phyloP scores from a whole-genome alignment of 306 rosid species.

The Senna siamea region DNA sequence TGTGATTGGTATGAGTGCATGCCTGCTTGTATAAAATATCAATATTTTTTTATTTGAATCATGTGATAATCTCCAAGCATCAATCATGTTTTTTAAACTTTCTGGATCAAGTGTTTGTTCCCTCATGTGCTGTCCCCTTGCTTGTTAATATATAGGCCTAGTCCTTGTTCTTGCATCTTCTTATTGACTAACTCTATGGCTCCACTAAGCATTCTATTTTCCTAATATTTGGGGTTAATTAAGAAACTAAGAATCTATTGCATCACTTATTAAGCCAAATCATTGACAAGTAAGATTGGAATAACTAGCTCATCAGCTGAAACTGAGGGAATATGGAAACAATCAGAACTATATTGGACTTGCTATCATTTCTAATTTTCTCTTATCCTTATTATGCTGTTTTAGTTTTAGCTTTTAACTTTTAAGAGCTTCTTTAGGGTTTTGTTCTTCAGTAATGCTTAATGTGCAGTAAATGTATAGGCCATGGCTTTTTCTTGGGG shows the following conservation, averaged over 20 bases:
- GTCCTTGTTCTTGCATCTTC: too few relatives aligned
- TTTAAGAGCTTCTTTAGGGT: conserved; percentile 9
- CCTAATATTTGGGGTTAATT: background rate
- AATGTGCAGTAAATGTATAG: background rate
- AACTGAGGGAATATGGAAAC: too few relatives aligned
- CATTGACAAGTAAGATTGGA: background rate
- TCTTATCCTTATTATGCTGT: background rate
- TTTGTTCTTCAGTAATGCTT: background rate
- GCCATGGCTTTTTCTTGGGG: background rate
- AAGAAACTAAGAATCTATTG: background rate
- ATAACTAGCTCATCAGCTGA: background rate
- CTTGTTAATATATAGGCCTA: background rate
- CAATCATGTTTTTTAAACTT: background rate
- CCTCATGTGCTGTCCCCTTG: background rate
- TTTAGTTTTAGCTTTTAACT: background rate
- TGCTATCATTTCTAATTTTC: background rate
- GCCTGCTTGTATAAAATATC: background rate
- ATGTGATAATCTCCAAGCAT: background rate
- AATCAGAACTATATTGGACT: background rate
- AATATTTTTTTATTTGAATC: background rate
- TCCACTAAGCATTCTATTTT: too few relatives aligned
- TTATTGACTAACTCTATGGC: too few relatives aligned
- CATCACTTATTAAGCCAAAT: too few relatives aligned
- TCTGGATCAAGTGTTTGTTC: background rate
- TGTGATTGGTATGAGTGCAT: background rate